phyloP scores from a whole-genome alignment of 495 filamentous ascomycete species.

The Glonium stellatum region DNA sequence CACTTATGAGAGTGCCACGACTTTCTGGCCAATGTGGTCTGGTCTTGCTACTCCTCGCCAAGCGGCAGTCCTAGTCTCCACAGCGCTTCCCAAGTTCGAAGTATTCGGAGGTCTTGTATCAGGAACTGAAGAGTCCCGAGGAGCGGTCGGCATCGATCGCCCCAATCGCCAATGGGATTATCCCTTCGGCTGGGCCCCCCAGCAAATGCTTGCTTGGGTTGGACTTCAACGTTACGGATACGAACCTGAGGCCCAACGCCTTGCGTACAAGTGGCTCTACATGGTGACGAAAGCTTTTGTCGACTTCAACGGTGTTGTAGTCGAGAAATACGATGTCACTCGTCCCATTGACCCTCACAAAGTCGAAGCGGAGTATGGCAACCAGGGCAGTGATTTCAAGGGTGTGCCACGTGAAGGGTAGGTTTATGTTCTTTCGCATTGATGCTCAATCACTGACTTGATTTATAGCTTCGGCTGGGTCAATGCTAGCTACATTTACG shows the following conservation, averaged over 20 bases:
- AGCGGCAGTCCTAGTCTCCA: constrained; percentile 66
- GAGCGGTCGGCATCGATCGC: constrained; percentile 65
- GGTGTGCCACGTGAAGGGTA: constrained; percentile 93
- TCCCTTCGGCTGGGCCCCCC: constrained; percentile 95
- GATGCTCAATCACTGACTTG: constrained; percentile 26
- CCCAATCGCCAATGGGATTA: constrained; percentile 98
- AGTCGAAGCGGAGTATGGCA: constrained; percentile 94
- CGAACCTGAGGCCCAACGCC: constrained; percentile 73
- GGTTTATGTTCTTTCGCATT: constrained; percentile 22
- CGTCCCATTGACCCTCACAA: constrained; percentile 78
- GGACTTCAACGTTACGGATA: constrained; percentile 87
- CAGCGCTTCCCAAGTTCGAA: constrained; percentile 78
- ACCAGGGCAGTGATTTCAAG: constrained; percentile 89
- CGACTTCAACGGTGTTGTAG: constrained; percentile 94
- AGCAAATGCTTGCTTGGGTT: constrained; percentile 97
- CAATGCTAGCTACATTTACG: constrained; percentile 91
- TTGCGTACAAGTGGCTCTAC: constrained; percentile 92
- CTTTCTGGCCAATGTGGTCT: constrained; percentile 96
- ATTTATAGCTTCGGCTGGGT: constrained; percentile 87
- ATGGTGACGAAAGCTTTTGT: constrained; percentile 97
- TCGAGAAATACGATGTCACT: constrained; percentile 98
- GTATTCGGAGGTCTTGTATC: constrained; percentile 80
- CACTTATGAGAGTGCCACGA: constrained; percentile 79
- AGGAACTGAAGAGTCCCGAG: constrained; percentile 79
- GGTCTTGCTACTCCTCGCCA: constrained; percentile 73